Conservation (phyloP, 345 rosid species). For the Camelina sativa region DNA sequence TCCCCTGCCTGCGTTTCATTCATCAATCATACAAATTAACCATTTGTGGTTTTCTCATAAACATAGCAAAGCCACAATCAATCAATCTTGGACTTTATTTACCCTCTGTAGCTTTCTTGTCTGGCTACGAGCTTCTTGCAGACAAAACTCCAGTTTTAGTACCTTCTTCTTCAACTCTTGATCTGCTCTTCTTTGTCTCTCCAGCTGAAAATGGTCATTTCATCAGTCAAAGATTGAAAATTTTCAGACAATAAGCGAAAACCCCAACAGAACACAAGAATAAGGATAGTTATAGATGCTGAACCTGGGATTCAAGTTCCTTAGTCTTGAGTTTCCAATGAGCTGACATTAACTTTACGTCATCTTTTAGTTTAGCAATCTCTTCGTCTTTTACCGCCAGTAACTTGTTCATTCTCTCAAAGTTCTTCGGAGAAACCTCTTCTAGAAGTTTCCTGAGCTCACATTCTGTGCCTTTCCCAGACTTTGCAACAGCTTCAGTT, state of each 20-base stretch:
- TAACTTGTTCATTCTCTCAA: slow-evolving; percentile 59
- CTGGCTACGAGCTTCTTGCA: slow-evolving; percentile 77
- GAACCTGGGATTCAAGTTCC: slow-evolving; percentile 77
- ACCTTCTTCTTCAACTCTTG: slow-evolving; percentile 83
- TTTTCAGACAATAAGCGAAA: neutral
- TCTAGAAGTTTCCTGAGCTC: slow-evolving; percentile 62
- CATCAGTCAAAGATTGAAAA: neutral
- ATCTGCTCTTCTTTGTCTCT: slow-evolving; percentile 74
- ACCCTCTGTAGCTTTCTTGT: slow-evolving; percentile 79
- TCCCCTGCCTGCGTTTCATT: slow-evolving; percentile 69
- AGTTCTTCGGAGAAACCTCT: slow-evolving; percentile 67
- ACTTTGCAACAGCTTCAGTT: slow-evolving; percentile 57
- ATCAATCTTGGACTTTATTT: slow-evolving; percentile 18
- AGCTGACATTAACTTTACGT: slow-evolving; percentile 66
- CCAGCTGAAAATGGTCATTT: slow-evolving; percentile 51
- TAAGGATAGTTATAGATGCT: slow-evolving; percentile 18
- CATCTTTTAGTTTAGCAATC: slow-evolving; percentile 65
- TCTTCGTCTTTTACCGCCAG: slow-evolving; percentile 67
- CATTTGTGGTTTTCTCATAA: slow-evolving; percentile 14
- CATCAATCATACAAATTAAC: slow-evolving; percentile 1
- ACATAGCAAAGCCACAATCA: too few relatives aligned
- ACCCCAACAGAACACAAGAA: neutral
- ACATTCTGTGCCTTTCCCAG: slow-evolving; percentile 54
- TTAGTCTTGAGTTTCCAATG: slow-evolving; percentile 78
- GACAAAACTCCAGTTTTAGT: slow-evolving; percentile 77